Evolutionary conservation across 169 alveolate species (phyloP).

Genomic region (Plasmodium berghei): DNA sequence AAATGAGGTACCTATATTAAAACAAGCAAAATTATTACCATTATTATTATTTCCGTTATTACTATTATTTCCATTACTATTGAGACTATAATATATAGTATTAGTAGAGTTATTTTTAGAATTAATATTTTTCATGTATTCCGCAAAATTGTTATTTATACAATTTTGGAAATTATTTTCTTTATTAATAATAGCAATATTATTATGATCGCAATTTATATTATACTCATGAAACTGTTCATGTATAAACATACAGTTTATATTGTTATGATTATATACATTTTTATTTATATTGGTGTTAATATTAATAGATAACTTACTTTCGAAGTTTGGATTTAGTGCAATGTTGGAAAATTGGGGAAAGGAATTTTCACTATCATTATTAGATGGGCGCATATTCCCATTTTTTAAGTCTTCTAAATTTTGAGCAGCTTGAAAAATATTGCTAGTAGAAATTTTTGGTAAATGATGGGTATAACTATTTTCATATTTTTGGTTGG

Average conservation of each 20-base stretch:
- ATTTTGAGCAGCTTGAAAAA: too few species aligned
- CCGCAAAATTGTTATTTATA: constrained; percentile 12
- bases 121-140: constrained; percentile 33
- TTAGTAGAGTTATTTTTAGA: not conserved
- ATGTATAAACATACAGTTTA: not conserved
- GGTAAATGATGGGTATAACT: too few species aligned
- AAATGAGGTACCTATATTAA: not conserved
- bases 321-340: not conserved
- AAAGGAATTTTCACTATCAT: not conserved
- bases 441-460: too few species aligned
- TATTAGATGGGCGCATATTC: not conserved
- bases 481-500: too few species aligned
- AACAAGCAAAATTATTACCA: not conserved
- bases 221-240: not conserved
- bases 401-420: not conserved
- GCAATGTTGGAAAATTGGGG: not conserved
- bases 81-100: not conserved
- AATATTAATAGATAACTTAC: not conserved
- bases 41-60: constrained; percentile 4
- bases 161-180: not conserved
- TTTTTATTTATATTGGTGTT: not conserved
- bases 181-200: not conserved
- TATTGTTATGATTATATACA: not conserved
- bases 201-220: not conserved
- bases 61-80: constrained; percentile 5